Evolutionary conservation across 208 protist species (phyloP), one percentile per base, ranked within the genome.

Genomic region (Trypanosoma lewisi): DNA sequence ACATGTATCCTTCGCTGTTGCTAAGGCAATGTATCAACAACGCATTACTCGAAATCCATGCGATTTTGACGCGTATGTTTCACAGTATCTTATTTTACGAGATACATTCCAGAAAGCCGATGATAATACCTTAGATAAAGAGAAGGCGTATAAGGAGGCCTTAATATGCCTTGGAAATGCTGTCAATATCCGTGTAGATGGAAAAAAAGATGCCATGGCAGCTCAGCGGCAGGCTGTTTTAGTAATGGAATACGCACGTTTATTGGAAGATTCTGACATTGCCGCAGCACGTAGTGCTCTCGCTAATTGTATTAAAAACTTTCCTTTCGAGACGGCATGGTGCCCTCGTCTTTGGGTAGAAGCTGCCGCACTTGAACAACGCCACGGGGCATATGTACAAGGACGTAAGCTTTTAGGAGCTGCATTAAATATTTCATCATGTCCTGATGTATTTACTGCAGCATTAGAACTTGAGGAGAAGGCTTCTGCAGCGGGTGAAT

Each of bases 261-360:
- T 49, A 31, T 64, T 68, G 16, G 77, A 82, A 62, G 47, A 31
- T 1, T 53, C 67, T 17, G 57, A 78, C 57, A 2, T 63, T 6
- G 68, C 73, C n/a, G 64, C 67, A 31, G 89, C 86, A 16, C 69
- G 82, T 2, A 67, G 64, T 27, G 64, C 75, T 17, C 67, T 93
- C 7, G 75, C 82, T n/a, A 27, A 63, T 37, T 82, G 79, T 47
- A 82, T 95, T 55, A 68, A 65, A n/a, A 49, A 55, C 5, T 95
- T 95, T 63, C 89, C 89, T 16, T 93, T 93, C 60, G 63, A 76
- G 11, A 44, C 30, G 9, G 86, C 83, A 2, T 56, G 53, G 19
- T 93, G 86, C 57, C 79, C 89, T 25, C 76, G 75, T 31, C 67
- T 93, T 49, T 96, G 85, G 83, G 21, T 82, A 23, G 89, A 96